Percentiles rank a stretch among this genome's conserved stretches.
Evolutionary conservation across 768 basidiomycete species (phyloP).

Genomic region (Auriscalpium orientale): DNA sequence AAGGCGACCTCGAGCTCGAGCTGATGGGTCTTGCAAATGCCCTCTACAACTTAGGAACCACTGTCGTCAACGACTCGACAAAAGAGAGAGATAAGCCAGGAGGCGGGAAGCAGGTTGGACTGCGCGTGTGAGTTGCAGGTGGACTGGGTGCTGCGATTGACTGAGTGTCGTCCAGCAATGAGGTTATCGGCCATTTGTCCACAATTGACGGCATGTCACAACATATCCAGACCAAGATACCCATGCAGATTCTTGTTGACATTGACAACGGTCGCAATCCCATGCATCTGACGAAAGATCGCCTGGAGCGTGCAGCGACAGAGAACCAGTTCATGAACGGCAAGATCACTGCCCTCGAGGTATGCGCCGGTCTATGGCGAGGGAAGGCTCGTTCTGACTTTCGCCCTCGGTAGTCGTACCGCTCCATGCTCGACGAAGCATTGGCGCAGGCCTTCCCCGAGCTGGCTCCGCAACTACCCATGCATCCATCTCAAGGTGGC

Average conservation of each 20-base stretch:
- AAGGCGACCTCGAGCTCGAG: slow-evolving; percentile 73
- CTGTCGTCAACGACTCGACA: slow-evolving; percentile 75
- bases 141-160: background rate
- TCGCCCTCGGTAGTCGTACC: slow-evolving; percentile 51
- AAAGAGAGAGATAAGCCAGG: slow-evolving; percentile 70
- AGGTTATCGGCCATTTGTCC: slow-evolving; percentile 60
- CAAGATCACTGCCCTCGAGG: slow-evolving; percentile 72
- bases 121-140: slow-evolving; percentile 49
- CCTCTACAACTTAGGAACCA: slow-evolving; percentile 75
- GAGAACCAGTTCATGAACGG: slow-evolving; percentile 93
- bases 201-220: slow-evolving; percentile 64
- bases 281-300: slow-evolving; percentile 72
- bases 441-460: slow-evolving; percentile 69
- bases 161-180: slow-evolving; percentile 42
- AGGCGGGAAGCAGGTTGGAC: slow-evolving; percentile 65
- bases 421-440: slow-evolving; percentile 58
- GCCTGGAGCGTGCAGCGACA: slow-evolving; percentile 74
- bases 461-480: slow-evolving; percentile 25
- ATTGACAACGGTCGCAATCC: slow-evolving; percentile 79
- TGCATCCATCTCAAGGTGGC: background rate
- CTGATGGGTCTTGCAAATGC: slow-evolving; percentile 69
- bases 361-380: slow-evolving; percentile 25
- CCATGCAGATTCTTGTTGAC: slow-evolving; percentile 67
- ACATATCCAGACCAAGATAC: slow-evolving; percentile 55
- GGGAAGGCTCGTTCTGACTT: background rate